A percentile compares a stretch with the other conserved stretches of the same genome.
phyloP scores from a whole-genome alignment of 345 rosid species.

The Erucastrum elatum region DNA sequence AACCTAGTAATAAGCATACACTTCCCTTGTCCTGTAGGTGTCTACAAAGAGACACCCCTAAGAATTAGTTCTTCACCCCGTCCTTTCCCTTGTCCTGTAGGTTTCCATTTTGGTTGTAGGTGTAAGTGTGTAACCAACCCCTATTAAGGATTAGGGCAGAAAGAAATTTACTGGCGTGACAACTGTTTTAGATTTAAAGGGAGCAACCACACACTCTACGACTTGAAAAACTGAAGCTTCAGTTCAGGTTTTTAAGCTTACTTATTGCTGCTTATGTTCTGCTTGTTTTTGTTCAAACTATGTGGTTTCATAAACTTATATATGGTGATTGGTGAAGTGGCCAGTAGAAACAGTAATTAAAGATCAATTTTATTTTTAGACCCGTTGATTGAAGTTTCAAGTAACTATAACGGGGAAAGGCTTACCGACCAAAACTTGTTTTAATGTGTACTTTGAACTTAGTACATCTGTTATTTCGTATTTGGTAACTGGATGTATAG shows the following conservation, averaged over 20 bases:
- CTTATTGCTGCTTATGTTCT: background rate
- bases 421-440: background rate
- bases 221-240: background rate
- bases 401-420: background rate
- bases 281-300: background rate
- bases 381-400: background rate
- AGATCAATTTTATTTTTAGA: background rate
- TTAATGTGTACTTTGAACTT: background rate
- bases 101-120: too few relatives aligned
- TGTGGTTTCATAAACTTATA: background rate
- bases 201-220: background rate
- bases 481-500: background rate
- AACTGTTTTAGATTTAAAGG: background rate
- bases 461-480: background rate
- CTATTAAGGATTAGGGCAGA: too few relatives aligned
- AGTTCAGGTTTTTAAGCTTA: background rate
- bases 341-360: background rate
- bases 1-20: conserved; percentile 92
- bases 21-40: conserved; percentile 94
- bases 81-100: too few relatives aligned
- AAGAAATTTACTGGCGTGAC: background rate
- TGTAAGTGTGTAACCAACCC: too few relatives aligned
- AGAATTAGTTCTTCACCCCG: conserved; percentile 69
- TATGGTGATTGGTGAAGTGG: too few relatives aligned
- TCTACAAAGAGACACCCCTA: conserved; percentile 86